phyloP scores from a whole-genome alignment of 2,329 filamentous ascomycete species.

The Colletotrichum simmondsii region DNA sequence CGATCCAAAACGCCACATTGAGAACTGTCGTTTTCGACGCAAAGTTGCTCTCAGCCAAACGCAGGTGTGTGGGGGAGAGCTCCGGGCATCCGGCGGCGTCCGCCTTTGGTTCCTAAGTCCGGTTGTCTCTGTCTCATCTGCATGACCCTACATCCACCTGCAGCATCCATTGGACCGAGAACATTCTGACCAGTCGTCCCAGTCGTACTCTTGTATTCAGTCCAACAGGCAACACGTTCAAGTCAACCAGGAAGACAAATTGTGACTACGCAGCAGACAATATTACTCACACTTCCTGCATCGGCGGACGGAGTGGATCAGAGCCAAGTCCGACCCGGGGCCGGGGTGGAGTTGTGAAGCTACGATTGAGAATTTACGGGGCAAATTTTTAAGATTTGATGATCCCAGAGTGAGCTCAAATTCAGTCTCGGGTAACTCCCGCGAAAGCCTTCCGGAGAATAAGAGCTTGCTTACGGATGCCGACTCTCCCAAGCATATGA shows the following conservation, averaged over 20 bases:
- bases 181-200: neutral
- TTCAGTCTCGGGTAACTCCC: slow-evolving; percentile 1
- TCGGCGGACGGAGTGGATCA: slow-evolving; percentile 25
- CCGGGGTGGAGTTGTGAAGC: slow-evolving; percentile 19
- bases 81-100: neutral
- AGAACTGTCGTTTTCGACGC: neutral
- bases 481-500: neutral
- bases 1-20: neutral
- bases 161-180: neutral
- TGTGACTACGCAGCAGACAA: slow-evolving; percentile 1
- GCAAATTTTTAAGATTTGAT: slow-evolving; percentile 1
- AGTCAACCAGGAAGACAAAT: neutral
- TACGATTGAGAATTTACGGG: neutral
- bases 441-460: neutral
- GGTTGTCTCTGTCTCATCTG: neutral
- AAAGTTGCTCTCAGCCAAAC: neutral
- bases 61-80: neutral
- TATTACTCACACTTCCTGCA: slow-evolving; percentile 33
- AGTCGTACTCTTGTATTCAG: neutral
- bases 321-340: slow-evolving; percentile 20
- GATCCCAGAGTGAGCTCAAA: neutral
- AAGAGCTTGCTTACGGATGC: neutral
- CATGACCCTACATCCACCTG: neutral
- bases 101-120: neutral
- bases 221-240: neutral